phyloP scores from a whole-genome alignment of 768 basidiomycete species.

The Lactarius sp. region DNA sequence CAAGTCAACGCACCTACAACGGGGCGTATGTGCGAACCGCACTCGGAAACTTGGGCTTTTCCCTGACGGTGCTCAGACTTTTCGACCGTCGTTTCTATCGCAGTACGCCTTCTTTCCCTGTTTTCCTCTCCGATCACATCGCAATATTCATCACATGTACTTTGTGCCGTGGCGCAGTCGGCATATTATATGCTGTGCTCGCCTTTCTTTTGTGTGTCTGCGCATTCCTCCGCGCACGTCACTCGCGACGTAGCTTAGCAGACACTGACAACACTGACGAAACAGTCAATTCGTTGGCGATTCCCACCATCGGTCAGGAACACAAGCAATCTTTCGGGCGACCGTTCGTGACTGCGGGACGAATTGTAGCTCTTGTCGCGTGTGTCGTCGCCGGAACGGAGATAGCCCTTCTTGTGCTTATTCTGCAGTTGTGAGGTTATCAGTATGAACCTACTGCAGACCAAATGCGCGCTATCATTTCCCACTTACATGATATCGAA shows the following conservation, averaged over 20 bases:
- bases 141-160: background rate
- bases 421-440: conserved; percentile 34
- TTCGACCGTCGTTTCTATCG: conserved; percentile 70
- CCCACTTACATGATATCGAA: background rate
- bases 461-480: background rate
- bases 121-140: background rate
- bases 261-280: conserved; percentile 35
- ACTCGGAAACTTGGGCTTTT: conserved; percentile 66
- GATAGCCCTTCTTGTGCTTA: conserved; percentile 57
- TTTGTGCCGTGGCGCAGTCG: conserved; percentile 35
- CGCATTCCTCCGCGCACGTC: conserved; percentile 56
- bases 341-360: conserved; percentile 78
- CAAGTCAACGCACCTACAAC: conserved; percentile 76
- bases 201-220: conserved; percentile 54
- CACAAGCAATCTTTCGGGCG: conserved; percentile 62
- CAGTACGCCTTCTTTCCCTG: conserved; percentile 44
- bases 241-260: conserved; percentile 73
- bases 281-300: conserved; percentile 32
- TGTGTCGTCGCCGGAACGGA: conserved; percentile 59
- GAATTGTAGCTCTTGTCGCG: conserved; percentile 59
- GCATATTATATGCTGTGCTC: conserved; percentile 60
- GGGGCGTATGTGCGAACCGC: conserved; percentile 79
- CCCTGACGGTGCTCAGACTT: conserved; percentile 69
- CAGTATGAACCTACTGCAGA: too few relatives aligned
- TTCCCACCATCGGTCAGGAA: conserved; percentile 58